Evolutionary conservation across 441 rosid genomes (phyloP).

Genomic region (Raphanus hybrid): DNA sequence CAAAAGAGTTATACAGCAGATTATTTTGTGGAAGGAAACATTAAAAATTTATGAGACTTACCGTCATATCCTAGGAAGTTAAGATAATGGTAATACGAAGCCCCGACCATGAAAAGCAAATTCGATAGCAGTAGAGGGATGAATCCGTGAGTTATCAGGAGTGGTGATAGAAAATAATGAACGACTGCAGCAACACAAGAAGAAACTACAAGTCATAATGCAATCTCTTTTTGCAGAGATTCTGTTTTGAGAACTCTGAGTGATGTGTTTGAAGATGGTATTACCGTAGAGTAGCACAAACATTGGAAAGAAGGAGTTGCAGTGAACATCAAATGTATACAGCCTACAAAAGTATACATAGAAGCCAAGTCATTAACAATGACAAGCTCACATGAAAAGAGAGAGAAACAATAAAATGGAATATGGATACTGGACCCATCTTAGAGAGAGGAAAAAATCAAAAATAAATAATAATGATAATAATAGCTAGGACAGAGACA

Average conservation of each 20-base stretch:
- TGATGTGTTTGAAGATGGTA: constrained; percentile 22
- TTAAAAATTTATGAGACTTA: constrained; percentile 42
- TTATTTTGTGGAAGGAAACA: background rate
- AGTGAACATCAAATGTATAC: constrained; percentile 98
- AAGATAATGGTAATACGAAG: constrained; percentile 91
- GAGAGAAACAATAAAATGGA: constrained; percentile 2
- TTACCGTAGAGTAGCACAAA: constrained; percentile 92
- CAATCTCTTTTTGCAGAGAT: background rate
- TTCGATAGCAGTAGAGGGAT: constrained; percentile 72
- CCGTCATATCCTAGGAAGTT: constrained; percentile 98
- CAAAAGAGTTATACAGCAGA: background rate
- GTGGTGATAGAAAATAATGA: constrained; percentile 91
- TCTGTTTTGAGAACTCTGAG: background rate
- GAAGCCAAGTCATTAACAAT: constrained; percentile 23
- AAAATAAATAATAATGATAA: too few relatives aligned
- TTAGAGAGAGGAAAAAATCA: too few relatives aligned
- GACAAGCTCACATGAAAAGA: constrained; percentile 9
- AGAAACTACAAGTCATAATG: constrained; percentile 20
- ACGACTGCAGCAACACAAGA: constrained; percentile 65
- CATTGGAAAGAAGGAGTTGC: constrained; percentile 99
- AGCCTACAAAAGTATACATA: constrained; percentile 64
- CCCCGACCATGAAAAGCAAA: too few relatives aligned
- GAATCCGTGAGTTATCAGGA: constrained; percentile 85
- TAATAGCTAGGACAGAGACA: too few relatives aligned
- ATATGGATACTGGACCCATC: background rate